Evolutionary conservation across 2,329 filamentous ascomycete genomes (phyloP).

Genomic region (Hypoxylon sp.): DNA sequence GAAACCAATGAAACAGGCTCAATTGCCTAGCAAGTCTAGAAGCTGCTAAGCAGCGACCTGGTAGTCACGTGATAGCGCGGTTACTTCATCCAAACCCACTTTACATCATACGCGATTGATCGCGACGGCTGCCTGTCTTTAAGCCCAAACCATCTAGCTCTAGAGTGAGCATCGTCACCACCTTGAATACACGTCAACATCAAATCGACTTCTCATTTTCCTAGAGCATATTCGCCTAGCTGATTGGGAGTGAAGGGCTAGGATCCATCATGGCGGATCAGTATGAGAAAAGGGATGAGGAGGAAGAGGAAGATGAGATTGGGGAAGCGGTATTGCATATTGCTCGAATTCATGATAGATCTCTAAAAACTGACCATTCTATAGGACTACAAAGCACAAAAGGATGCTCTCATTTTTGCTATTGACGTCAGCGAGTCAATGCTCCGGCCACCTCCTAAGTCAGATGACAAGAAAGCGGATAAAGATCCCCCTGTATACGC

Average conservation of each 20-base stretch:
- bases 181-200: neutral
- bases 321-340: conserved; percentile 71
- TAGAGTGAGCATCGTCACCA: neutral
- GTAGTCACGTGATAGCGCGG: conserved; percentile 52
- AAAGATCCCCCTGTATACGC: conserved; percentile 84
- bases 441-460: conserved; percentile 76
- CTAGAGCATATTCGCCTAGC: neutral
- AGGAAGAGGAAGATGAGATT: conserved; percentile 76
- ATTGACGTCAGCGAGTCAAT: conserved; percentile 94
- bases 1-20: conserved; percentile 38
- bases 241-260: neutral
- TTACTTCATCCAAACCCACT: conserved; percentile 27
- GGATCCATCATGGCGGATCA: conserved; percentile 50
- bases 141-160: conserved; percentile 40
- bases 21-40: conserved; percentile 42
- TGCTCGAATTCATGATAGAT: neutral
- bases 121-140: conserved; percentile 50
- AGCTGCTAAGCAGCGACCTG: neutral
- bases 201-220: conserved; percentile 1
- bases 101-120: conserved; percentile 41
- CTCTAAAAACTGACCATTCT: conserved; percentile 23
- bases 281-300: conserved; percentile 71
- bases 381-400: conserved; percentile 89
- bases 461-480: conserved; percentile 81
- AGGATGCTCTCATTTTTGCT: conserved; percentile 98